phyloP scores from a whole-genome alignment of 176 grass and related monocot species.

The sorghum (Sorghum bicolor) region Sorghum_bicolor_NCBIv3 NC_012873.2:1596501-1597000 shows the following conservation, averaged over 20 bases:
- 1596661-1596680: neutral
- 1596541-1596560: neutral
- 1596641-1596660: neutral
- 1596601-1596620: slow-evolving; percentile 2
- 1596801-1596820: neutral
- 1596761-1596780: neutral
- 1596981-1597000: no score
- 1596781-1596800: neutral
- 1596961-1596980: no score
- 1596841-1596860: no score
- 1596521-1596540: no score
- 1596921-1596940: no score
- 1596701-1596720: neutral
- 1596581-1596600: neutral
- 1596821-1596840: neutral
- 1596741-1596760: neutral
- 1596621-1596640: neutral
- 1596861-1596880: no score
- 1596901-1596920: no score
- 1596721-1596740: neutral
- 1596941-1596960: no score
- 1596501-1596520: no score
- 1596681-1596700: neutral
- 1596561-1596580: neutral
- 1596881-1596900: no score